phyloP scores from a whole-genome alignment of 192 early-diverging fungal genomes.

The Phycomyces blakesleeanus region DNA sequence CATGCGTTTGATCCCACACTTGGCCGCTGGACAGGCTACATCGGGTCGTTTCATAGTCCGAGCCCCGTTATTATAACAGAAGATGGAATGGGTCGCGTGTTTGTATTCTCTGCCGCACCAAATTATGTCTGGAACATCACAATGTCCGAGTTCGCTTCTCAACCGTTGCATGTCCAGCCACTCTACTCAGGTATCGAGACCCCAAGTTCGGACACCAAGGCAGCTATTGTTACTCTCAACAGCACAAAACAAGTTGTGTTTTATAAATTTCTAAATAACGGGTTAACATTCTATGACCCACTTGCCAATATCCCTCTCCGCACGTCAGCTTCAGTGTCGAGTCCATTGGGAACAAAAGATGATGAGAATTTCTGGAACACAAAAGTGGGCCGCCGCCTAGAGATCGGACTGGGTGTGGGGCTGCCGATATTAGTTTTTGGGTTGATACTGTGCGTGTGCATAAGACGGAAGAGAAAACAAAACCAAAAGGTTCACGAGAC shows the following conservation, averaged over 20 bases:
- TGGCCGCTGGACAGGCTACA: background rate
- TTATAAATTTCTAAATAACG: background rate
- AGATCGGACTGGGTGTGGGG: background rate
- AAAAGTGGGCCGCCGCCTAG: background rate
- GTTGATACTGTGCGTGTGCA: background rate
- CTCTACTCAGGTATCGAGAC: background rate
- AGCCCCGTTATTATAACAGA: background rate
- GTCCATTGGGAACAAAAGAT: background rate
- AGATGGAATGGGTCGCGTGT: background rate
- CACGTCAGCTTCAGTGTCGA: background rate
- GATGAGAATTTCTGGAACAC: background rate
- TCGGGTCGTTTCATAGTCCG: background rate
- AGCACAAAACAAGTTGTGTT: background rate
- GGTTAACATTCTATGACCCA: background rate
- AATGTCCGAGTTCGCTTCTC: background rate
- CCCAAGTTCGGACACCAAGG: background rate
- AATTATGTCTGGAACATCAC: background rate
- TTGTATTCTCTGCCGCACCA: background rate
- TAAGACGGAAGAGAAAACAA: background rate
- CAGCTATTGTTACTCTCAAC: background rate
- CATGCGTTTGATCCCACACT: background rate
- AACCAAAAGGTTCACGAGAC: background rate
- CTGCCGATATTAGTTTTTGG: background rate
- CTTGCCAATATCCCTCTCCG: background rate
- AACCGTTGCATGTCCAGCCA: background rate